Percentiles rank a stretch among this genome's conserved stretches.
phyloP scores from a whole-genome alignment of 2,329 filamentous ascomycete genomes.

The Nannizzia gypsea region DNA sequence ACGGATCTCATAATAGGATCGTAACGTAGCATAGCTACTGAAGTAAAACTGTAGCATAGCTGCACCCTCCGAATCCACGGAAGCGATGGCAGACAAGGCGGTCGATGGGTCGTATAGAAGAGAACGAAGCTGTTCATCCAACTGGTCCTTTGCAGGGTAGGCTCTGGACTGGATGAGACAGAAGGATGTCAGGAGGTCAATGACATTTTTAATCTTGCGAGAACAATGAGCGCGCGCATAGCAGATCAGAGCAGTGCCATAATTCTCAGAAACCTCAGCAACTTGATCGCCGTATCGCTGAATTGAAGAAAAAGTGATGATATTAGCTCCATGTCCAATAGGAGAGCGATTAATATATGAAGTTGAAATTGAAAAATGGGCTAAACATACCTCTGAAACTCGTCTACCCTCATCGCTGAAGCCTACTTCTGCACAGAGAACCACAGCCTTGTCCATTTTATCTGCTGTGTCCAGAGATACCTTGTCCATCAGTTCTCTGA shows the following conservation, averaged over 20 bases:
- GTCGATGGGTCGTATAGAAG: conserved; percentile 61
- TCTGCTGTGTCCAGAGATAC: conserved; percentile 59
- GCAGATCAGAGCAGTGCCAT: conserved; percentile 79
- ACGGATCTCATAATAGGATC: conserved; percentile 80
- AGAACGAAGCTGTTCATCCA: conserved; percentile 59
- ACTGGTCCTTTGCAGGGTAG: conserved; percentile 57
- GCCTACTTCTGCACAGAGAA: conserved; percentile 63
- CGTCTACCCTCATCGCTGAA: conserved; percentile 67
- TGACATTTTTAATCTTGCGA: conserved; percentile 68
- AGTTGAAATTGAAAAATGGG: neutral
- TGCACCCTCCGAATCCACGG: conserved; percentile 68
- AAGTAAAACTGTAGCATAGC: conserved; percentile 73
- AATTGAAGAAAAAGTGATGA: conserved; percentile 1
- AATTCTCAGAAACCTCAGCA: conserved; percentile 59
- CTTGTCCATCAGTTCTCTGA: conserved; percentile 60
- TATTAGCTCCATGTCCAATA: conserved; percentile 9
- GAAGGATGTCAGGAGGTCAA: conserved; percentile 76
- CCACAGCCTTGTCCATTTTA: conserved; percentile 71
- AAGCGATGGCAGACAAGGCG: conserved; percentile 59
- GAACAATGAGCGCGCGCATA: conserved; percentile 74
- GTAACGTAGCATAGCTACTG: conserved; percentile 82
- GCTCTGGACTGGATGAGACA: conserved; percentile 75
- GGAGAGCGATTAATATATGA: neutral
- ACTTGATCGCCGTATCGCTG: conserved; percentile 76
- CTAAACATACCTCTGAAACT: conserved; percentile 60